phyloP scores from a whole-genome alignment of 345 rosid species.

The Pelargonium nanum region DNA sequence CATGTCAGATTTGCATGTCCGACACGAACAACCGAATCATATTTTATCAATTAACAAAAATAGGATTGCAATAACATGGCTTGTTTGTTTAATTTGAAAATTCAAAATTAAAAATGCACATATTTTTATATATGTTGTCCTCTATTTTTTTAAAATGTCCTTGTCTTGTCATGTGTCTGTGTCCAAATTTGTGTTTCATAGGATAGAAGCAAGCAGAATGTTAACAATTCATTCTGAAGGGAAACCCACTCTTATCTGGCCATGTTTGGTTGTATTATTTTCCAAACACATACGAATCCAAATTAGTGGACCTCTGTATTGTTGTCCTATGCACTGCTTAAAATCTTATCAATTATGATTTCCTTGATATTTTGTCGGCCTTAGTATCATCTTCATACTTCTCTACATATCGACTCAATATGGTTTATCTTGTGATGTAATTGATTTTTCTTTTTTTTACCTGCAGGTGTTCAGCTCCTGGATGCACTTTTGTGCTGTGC shows the following conservation, averaged over 20 bases:
- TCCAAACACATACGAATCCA: background rate
- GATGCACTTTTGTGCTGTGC: conserved; percentile 99
- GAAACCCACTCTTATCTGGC: background rate
- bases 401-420: background rate
- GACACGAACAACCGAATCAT: no score
- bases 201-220: background rate
- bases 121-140: no score
- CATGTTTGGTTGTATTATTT: background rate
- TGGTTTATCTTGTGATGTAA: background rate
- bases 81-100: no score
- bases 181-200: background rate
- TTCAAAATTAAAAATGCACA: no score
- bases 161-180: no score
- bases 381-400: background rate
- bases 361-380: background rate
- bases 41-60: no score
- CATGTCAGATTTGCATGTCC: no score
- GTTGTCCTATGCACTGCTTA: background rate
- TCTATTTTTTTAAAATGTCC: no score
- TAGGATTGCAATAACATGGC: no score
- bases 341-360: background rate
- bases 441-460: background rate
- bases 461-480: conserved; percentile 92
- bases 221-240: background rate
- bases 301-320: background rate